A percentile compares a stretch with the other conserved stretches of the same genome.
These are phyloP conservation scores for Floccularia luteovirens DNA, from an alignment of 768 basidiomycete species.

Conservation along the genomic window DNA sequence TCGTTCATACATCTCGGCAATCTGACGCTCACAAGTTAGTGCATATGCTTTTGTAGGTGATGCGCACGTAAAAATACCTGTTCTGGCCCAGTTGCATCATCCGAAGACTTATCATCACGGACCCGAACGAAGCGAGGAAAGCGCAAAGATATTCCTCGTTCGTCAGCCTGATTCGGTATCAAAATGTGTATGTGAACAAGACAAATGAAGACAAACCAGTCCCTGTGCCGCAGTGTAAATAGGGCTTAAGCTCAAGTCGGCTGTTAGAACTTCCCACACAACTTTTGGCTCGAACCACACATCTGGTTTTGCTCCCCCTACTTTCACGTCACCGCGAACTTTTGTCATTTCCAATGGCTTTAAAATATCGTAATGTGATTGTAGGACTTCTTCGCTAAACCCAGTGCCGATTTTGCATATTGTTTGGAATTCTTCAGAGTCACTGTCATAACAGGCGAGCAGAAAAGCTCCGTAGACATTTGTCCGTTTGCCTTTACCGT, in stretches of 20 bases:
- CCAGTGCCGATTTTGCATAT: slow-evolving; percentile 99
- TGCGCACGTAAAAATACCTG: slow-evolving; percentile 52
- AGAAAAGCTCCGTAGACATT: slow-evolving; percentile 98
- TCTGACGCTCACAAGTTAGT: slow-evolving; percentile 28
- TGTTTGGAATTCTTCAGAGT: slow-evolving; percentile 91
- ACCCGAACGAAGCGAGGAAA: slow-evolving; percentile 93
- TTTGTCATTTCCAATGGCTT: slow-evolving; percentile 69
- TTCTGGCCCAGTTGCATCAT: slow-evolving; percentile 90
- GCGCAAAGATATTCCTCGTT: slow-evolving; percentile 89
- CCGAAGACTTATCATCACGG: slow-evolving; percentile 88
- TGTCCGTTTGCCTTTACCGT: slow-evolving; percentile 96
- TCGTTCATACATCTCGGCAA: slow-evolving; percentile 90
- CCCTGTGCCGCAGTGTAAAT: slow-evolving; percentile 94
- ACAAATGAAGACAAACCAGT: slow-evolving; percentile 29
- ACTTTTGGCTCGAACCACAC: slow-evolving; percentile 97
- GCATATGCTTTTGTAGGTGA: neutral
- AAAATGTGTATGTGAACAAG: neutral
- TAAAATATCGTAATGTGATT: slow-evolving; percentile 72
- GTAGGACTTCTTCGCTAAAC: slow-evolving; percentile 88
- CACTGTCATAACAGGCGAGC: slow-evolving; percentile 92
- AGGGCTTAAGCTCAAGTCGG: slow-evolving; percentile 94
- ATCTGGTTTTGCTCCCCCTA: slow-evolving; percentile 93
- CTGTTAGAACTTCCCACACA: slow-evolving; percentile 97
- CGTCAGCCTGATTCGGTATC: slow-evolving; percentile 53
- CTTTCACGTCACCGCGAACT: slow-evolving; percentile 75